phyloP scores from a whole-genome alignment of 2,329 filamentous ascomycete genomes.

The Pyricularia grisea region DNA sequence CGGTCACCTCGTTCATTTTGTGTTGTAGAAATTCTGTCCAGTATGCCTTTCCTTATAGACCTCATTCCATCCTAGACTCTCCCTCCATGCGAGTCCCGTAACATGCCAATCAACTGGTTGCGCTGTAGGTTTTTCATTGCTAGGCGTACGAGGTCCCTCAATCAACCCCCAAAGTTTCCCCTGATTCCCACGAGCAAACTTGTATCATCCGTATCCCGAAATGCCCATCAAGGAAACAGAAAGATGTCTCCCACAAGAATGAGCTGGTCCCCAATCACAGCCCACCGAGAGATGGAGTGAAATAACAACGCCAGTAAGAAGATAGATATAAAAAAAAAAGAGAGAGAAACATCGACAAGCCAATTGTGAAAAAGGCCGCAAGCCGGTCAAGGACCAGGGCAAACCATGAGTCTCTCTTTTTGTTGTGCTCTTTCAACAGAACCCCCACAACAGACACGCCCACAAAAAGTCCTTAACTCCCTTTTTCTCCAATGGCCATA shows the following conservation, averaged over 20 bases:
- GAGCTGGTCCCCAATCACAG: not conserved
- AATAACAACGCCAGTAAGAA: slow-evolving; percentile 7
- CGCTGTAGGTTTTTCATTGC: not conserved
- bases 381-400: not conserved
- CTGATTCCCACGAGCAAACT: not conserved
- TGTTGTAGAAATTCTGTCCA: not conserved
- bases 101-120: not conserved
- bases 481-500: not conserved
- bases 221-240: not conserved
- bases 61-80: not conserved
- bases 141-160: not conserved
- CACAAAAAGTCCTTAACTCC: not conserved
- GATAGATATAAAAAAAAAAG: slow-evolving; percentile 10
- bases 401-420: not conserved
- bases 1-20: not conserved
- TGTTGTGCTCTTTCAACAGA: not conserved
- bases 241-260: not conserved
- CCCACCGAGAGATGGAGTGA: slow-evolving; percentile 1
- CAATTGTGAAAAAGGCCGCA: not conserved
- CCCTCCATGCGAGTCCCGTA: not conserved
- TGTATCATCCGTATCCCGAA: not conserved
- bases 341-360: not conserved
- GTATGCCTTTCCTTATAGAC: not conserved
- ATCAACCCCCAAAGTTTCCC: not conserved
- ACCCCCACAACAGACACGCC: not conserved